phyloP scores from a whole-genome alignment of 169 alveolate species.

The Plasmodium blacklocki region DNA sequence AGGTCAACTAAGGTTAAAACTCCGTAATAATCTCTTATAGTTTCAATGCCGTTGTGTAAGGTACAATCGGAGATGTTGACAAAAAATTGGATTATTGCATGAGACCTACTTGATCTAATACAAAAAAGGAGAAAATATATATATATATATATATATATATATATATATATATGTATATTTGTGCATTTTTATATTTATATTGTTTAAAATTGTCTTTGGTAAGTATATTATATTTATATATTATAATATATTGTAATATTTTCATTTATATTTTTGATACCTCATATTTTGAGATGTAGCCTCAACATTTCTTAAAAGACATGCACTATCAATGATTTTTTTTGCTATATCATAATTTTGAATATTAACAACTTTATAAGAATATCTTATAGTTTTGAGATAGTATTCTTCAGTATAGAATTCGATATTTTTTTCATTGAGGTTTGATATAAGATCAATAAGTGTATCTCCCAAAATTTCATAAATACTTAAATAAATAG shows the following conservation, averaged over 20 bases:
- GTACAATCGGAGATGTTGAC: conserved; percentile 42
- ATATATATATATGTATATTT: background rate
- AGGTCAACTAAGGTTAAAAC: conserved; percentile 56
- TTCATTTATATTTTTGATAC: background rate
- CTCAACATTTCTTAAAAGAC: conserved; percentile 57
- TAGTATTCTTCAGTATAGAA: conserved; percentile 51
- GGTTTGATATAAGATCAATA: conserved; percentile 31
- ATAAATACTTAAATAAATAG: conserved; percentile 44
- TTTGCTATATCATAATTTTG: conserved; percentile 41
- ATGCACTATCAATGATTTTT: conserved; percentile 54
- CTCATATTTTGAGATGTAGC: conserved; percentile 65
- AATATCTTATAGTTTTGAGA: conserved; percentile 33
- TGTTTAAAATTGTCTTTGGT: background rate
- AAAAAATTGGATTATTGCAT: conserved; percentile 63
- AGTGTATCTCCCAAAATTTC: conserved; percentile 53
- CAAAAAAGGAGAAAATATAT: background rate
- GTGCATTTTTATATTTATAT: background rate
- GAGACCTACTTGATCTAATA: conserved; percentile 67
- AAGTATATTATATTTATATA: background rate
- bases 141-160: background rate
- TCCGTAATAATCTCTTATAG: conserved; percentile 46
- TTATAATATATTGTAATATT: background rate
- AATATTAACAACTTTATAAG: conserved; percentile 62
- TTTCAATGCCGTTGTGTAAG: conserved; percentile 22
- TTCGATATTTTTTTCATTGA: conserved; percentile 21